phyloP scores from a whole-genome alignment of 1,284 basidiomycete genomes.

The Moesziomyces aphidis region DNA sequence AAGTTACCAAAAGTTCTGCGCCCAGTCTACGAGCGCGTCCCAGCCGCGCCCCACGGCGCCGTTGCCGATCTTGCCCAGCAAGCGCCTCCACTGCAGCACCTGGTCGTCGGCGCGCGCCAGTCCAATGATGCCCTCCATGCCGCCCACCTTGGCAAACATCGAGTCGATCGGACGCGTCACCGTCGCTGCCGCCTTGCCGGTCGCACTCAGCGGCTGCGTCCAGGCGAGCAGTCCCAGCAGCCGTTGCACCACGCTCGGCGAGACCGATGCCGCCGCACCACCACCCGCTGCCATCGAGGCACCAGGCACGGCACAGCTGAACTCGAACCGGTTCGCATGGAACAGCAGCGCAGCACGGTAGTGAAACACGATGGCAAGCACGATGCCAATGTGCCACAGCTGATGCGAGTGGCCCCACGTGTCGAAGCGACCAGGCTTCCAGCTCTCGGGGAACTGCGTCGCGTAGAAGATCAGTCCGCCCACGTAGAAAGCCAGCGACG shows the following conservation, averaged over 20 bases:
- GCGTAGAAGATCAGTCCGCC: slow-evolving; percentile 63
- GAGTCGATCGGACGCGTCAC: slow-evolving; percentile 36
- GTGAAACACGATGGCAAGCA: slow-evolving; percentile 63
- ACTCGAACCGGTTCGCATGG: slow-evolving; percentile 61
- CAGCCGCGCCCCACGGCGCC: slow-evolving; percentile 55
- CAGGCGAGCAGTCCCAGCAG: slow-evolving; percentile 19
- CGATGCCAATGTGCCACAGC: slow-evolving; percentile 65
- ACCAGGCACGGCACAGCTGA: slow-evolving; percentile 53
- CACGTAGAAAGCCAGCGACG: slow-evolving; percentile 59
- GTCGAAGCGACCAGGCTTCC: slow-evolving; percentile 63
- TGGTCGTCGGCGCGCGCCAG: slow-evolving; percentile 54
- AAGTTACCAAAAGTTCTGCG: slow-evolving; percentile 50
- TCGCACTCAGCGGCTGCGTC: slow-evolving; percentile 10
- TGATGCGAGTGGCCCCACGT: slow-evolving; percentile 65
- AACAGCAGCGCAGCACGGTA: slow-evolving; percentile 61
- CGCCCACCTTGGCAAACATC: slow-evolving; percentile 50
- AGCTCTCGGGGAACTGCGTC: slow-evolving; percentile 62
- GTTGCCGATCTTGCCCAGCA: slow-evolving; percentile 51
- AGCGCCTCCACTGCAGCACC: slow-evolving; percentile 52
- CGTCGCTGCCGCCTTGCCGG: slow-evolving; percentile 19
- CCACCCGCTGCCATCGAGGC: slow-evolving; percentile 10
- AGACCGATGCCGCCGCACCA: slow-evolving; percentile 6
- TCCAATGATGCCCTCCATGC: slow-evolving; percentile 54
- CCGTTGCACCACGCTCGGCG: slow-evolving; percentile 16
- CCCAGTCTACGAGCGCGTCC: slow-evolving; percentile 55